phyloP scores from a whole-genome alignment of 2,329 filamentous ascomycete genomes.

The Verticillium alfalfae region DNA sequence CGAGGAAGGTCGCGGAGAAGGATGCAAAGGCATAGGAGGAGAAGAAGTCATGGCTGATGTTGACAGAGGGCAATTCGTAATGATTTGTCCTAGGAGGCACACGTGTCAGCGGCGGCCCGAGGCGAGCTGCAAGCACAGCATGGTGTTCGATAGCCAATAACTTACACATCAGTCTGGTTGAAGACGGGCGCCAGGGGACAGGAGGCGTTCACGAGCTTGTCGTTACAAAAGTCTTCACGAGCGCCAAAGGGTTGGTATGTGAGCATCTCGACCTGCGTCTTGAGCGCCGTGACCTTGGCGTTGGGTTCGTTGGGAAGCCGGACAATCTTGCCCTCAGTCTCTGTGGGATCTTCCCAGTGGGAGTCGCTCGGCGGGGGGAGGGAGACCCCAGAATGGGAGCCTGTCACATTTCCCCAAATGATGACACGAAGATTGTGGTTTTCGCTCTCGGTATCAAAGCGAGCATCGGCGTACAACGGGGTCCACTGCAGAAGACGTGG shows the following conservation, averaged over 20 bases:
- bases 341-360: constrained; percentile 55
- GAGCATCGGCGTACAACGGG: constrained; percentile 68
- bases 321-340: constrained; percentile 71
- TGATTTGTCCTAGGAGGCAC: neutral
- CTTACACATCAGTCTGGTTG: constrained; percentile 34
- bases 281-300: constrained; percentile 66
- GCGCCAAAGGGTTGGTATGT: constrained; percentile 65
- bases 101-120: neutral
- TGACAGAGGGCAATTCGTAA: constrained; percentile 63
- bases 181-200: constrained; percentile 79
- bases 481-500: constrained; percentile 71
- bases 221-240: constrained; percentile 60
- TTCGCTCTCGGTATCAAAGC: constrained; percentile 58
- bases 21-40: constrained; percentile 86
- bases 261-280: constrained; percentile 66
- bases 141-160: constrained; percentile 1
- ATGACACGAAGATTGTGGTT: constrained; percentile 68
- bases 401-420: constrained; percentile 87
- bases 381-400: constrained; percentile 50
- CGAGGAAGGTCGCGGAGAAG: constrained; percentile 64
- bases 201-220: constrained; percentile 48
- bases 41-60: constrained; percentile 65
- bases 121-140: no score
- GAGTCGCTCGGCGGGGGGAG: constrained; percentile 57
- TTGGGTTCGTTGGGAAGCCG: constrained; percentile 43